Percentiles rank a stretch among this genome's conserved stretches.
phyloP scores from a whole-genome alignment of 805 yeast genomes.

The Metschnikowia chrysomelidarum region DNA sequence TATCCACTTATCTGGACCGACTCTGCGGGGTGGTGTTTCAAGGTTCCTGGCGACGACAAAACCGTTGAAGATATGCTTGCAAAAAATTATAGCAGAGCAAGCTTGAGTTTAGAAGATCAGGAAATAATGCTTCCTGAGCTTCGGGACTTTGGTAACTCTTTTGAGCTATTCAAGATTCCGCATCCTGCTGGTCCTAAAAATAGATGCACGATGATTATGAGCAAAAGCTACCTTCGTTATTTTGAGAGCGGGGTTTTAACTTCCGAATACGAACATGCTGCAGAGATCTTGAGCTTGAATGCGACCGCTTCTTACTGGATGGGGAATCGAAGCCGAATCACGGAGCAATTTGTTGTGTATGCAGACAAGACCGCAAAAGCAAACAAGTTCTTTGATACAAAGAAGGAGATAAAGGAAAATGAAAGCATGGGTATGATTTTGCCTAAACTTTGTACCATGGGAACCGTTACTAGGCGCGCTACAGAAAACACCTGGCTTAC shows the following conservation, averaged over 20 bases:
- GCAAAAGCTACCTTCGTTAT: conserved; percentile 67
- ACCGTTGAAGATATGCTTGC: conserved; percentile 26
- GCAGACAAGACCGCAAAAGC: conserved; percentile 20
- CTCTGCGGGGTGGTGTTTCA: conserved; percentile 84
- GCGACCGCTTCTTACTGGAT: conserved; percentile 90
- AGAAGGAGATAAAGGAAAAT: conserved; percentile 23
- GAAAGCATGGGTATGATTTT: conserved; percentile 65
- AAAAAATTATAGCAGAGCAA: conserved; percentile 39
- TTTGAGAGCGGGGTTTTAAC: conserved; percentile 74
- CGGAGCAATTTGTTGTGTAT: conserved; percentile 80
- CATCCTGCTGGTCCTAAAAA: conserved; percentile 80
- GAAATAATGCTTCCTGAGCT: conserved; percentile 24
- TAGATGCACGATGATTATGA: conserved; percentile 72
- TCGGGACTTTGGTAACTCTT: conserved; percentile 22
- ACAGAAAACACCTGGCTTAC: conserved; percentile 98
- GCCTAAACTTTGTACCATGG: conserved; percentile 88
- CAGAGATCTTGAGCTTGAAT: conserved; percentile 73
- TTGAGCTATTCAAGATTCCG: conserved; percentile 67
- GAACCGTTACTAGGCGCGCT: conserved; percentile 93
- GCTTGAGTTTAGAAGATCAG: conserved; percentile 29
- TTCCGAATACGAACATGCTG: conserved; percentile 70
- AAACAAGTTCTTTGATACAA: conserved; percentile 26
- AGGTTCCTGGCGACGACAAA: conserved; percentile 46
- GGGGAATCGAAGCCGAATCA: conserved; percentile 81
- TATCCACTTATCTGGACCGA: conserved; percentile 81